phyloP scores from a whole-genome alignment of 2,329 filamentous ascomycete species.

The Lomentospora prolificans region DNA sequence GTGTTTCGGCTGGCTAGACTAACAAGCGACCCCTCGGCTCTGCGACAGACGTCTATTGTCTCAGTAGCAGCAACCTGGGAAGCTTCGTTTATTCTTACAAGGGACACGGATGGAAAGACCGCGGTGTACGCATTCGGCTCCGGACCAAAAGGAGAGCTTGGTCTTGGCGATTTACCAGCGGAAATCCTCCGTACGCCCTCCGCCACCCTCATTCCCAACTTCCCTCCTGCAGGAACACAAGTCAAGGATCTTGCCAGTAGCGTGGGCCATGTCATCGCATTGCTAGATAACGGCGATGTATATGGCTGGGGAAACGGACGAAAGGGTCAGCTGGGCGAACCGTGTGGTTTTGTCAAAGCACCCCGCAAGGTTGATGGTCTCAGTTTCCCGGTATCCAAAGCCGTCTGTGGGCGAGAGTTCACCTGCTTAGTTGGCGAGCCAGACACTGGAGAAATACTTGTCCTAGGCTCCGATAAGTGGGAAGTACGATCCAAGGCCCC shows the following conservation, averaged over 20 bases:
- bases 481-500: conserved; percentile 50
- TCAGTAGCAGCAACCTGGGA: conserved; percentile 68
- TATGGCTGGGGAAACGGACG: conserved; percentile 85
- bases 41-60: not conserved
- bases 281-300: conserved; percentile 65
- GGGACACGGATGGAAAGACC: conserved; percentile 32
- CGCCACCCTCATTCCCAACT: conserved; percentile 43
- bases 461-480: conserved; percentile 73
- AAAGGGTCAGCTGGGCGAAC: conserved; percentile 70
- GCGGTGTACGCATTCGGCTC: conserved; percentile 54
- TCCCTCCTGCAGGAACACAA: conserved; percentile 50
- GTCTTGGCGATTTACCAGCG: conserved; percentile 39
- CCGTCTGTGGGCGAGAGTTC: conserved; percentile 76
- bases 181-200: conserved; percentile 35
- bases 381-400: conserved; percentile 53
- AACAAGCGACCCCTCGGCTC: not conserved
- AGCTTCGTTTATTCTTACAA: conserved; percentile 52
- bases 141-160: conserved; percentile 64
- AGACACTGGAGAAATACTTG: conserved; percentile 45
- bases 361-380: conserved; percentile 52
- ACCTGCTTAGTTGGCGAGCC: conserved; percentile 58
- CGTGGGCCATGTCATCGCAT: conserved; percentile 66
- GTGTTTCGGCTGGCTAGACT: conserved; percentile 3
- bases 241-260: conserved; percentile 60
- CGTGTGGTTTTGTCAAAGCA: conserved; percentile 39